Conservation (phyloP, 345 rosid genomes). For the Bruguiera gymnorhiza region DNA sequence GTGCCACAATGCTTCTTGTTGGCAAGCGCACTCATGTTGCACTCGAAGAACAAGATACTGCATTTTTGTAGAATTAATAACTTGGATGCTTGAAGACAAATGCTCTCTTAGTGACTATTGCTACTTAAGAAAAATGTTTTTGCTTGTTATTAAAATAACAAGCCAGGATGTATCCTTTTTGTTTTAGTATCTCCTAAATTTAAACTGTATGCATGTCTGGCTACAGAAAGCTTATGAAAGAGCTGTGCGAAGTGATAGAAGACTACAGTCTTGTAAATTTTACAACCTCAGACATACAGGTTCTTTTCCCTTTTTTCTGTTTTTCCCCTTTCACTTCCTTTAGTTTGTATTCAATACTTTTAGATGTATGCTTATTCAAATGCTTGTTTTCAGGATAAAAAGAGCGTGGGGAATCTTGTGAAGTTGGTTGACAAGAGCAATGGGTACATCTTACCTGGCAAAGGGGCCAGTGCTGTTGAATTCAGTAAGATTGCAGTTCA, state of each 20-base stretch:
- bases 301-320: slow-evolving; percentile 3
- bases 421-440: slow-evolving; percentile 80
- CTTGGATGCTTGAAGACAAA: background rate
- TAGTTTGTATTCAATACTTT: background rate
- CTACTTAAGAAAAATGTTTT: background rate
- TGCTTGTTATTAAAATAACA: too few species aligned
- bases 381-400: slow-evolving; percentile 63
- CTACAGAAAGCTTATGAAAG: slow-evolving; percentile 77
- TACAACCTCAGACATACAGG: slow-evolving; percentile 90
- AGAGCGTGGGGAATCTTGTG: slow-evolving; percentile 79
- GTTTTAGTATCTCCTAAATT: background rate
- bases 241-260: slow-evolving; percentile 70
- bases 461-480: slow-evolving; percentile 78
- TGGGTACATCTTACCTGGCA: slow-evolving; percentile 75
- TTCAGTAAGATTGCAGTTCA: slow-evolving; percentile 86
- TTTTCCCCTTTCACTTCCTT: background rate
- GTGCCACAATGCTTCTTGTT: background rate
- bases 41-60: background rate
- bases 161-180: too few species aligned
- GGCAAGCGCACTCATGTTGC: background rate
- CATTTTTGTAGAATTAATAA: background rate
- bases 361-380: background rate
- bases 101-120: background rate
- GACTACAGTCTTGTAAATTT: slow-evolving; percentile 66
- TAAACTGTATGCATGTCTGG: slow-evolving; percentile 12